Percentiles rank a stretch among this genome's conserved stretches.
These are phyloP conservation scores for Hawksworthiomyces lignivorus DNA, from an alignment of 2,329 filamentous ascomycete genomes.

Conservation along the genomic window DNA sequence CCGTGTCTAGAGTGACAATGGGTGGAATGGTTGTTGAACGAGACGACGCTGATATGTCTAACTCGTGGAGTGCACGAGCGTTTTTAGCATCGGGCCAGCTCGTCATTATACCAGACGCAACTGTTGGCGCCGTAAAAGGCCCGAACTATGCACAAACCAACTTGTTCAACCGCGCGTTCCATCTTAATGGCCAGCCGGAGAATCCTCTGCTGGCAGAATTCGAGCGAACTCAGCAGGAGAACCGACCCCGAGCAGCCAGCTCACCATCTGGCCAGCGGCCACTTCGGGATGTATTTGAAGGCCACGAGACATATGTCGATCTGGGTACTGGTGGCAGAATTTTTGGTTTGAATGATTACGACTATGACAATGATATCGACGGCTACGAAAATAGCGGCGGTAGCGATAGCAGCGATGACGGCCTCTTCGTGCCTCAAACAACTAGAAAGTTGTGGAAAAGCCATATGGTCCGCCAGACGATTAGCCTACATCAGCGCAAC, in stretches of 20 bases:
- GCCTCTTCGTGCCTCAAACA: no score
- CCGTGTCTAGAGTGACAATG: no score
- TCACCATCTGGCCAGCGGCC: not conserved
- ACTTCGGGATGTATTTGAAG: not conserved
- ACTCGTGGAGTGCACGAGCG: conserved; percentile 18
- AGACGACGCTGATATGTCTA: conserved; percentile 16
- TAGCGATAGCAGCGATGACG: no score
- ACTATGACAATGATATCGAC: not conserved
- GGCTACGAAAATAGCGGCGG: no score
- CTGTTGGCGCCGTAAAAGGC: conserved; percentile 50
- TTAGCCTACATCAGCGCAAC: conserved; percentile 7
- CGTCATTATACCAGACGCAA: conserved; percentile 33
- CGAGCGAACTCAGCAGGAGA: conserved; percentile 37
- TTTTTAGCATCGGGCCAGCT: conserved; percentile 36
- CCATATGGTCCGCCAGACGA: not conserved
- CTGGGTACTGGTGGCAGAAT: no score
- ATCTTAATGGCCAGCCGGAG: conserved; percentile 34
- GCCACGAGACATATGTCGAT: not conserved
- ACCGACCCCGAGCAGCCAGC: conserved; percentile 13
- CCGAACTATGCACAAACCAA: conserved; percentile 38
- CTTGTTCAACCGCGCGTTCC: conserved; percentile 41
- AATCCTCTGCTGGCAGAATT: conserved; percentile 37
- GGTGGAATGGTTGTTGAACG: not conserved
- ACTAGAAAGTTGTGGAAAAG: no score
- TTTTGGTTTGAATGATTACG: no score